Evolutionary conservation across 306 rosid species (phyloP), one percentile per base, ranked within the genome.

Genomic region (Prunus mira): DNA sequence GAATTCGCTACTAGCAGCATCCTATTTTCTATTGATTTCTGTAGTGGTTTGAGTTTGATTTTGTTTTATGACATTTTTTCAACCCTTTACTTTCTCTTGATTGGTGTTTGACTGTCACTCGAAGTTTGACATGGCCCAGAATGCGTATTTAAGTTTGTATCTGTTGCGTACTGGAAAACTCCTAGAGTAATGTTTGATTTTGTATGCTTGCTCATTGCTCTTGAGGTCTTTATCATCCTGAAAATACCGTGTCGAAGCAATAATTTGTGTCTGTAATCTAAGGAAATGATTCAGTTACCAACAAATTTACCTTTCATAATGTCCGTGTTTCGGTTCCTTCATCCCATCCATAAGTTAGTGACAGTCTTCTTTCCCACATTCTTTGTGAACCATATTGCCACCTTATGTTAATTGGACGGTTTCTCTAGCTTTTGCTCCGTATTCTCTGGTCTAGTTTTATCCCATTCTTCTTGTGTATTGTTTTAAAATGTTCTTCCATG

Each of bases 41-140:
- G 67, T 61, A 67, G 63, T 72, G 78, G 81, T 54, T 83, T 79
- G 84, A 82, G 82, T 70, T 73, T 83, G 77, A 74, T 80, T 90
- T 83, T 43, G 34, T 71, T 73, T 30, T 22, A 57, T 83, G 15
- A 51, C 27, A 75, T 80, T 20, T 32, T 58, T 72, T 80, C 10
- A 19, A 13, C 61, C 62, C 45, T 45, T 17, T 27, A 34, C 25
- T 22, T 12, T 52, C 14, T 62, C 24, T 60, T 65, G 76, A 30
- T 80, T 67, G 52, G 79, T 82, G 34, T 84, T 80, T 74, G 76
- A 68, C 77, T 82, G 34, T 83, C 77, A 74, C 74, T 86, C 69
- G 74, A 84, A 78, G 58, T 83, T 79, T 55, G 79, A 60, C 69
- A 72, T 81, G 80, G 47, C 77, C 81, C 50, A 63, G 80, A 51